Conservation (phyloP, 2,329 filamentous ascomycete species). For the Exophiala aquamarina region DNA sequence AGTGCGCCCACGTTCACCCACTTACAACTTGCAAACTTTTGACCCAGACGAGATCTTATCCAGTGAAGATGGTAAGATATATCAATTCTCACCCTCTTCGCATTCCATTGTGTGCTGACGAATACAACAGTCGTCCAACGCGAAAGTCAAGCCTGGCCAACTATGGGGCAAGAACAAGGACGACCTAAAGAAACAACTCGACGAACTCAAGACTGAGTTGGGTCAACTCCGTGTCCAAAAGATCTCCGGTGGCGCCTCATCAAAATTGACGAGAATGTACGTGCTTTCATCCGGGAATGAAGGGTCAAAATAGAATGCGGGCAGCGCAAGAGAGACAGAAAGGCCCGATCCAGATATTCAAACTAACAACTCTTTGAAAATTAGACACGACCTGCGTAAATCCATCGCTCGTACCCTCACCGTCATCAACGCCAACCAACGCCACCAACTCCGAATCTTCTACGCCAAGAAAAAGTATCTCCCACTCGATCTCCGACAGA, state of each 20-base stretch:
- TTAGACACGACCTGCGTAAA: slow-evolving; percentile 97
- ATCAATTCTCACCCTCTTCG: too few relatives aligned
- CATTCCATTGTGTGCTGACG: slow-evolving; percentile 10
- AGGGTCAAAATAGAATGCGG: slow-evolving; percentile 8
- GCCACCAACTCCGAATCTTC: slow-evolving; percentile 95
- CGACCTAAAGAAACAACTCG: slow-evolving; percentile 92
- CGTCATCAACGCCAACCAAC: slow-evolving; percentile 99
- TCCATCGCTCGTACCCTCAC: slow-evolving; percentile 98
- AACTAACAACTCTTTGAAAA: slow-evolving; percentile 5
- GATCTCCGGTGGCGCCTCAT: slow-evolving; percentile 81
- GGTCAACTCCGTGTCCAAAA: slow-evolving; percentile 97
- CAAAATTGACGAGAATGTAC: slow-evolving; percentile 98
- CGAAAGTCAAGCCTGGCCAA: slow-evolving; percentile 88
- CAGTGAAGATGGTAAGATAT: slow-evolving; percentile 26
- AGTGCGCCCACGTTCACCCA: slow-evolving; percentile 13
- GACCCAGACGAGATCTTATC: slow-evolving; percentile 19
- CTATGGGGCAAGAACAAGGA: slow-evolving; percentile 99
- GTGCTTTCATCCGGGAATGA: too few relatives aligned
- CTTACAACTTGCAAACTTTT: slow-evolving; percentile 7
- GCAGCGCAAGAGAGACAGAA: background rate
- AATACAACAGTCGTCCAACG: slow-evolving; percentile 51
- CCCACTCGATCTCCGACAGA: slow-evolving; percentile 95
- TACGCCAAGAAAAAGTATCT: slow-evolving; percentile 99
- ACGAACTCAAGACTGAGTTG: slow-evolving; percentile 93
- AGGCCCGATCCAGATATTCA: too few relatives aligned